Evolutionary conservation across 805 yeast species (phyloP).

Genomic region (Hanseniaspora hatyaiensis): DNA sequence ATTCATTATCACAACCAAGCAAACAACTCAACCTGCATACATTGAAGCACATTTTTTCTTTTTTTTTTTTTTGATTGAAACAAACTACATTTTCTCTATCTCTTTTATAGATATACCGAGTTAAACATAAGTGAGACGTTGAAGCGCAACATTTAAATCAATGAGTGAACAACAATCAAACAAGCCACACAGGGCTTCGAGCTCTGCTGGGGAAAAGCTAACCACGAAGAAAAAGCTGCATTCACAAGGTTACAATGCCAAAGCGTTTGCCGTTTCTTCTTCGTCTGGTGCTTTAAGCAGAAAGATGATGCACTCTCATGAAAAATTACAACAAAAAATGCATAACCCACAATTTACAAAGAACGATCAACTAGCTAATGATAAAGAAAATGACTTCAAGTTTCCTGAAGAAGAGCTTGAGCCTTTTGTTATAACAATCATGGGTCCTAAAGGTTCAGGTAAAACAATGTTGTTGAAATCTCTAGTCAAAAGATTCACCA

Average conservation of each 20-base stretch:
- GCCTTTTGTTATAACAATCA: constrained; percentile 90
- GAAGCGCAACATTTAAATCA: no score
- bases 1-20: no score
- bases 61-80: no score
- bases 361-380: constrained; percentile 32
- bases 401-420: constrained; percentile 92
- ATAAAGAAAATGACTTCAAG: constrained; percentile 14
- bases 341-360: constrained; percentile 98
- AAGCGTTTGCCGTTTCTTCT: constrained; percentile 62
- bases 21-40: no score
- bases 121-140: no score
- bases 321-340: constrained; percentile 63
- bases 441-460: constrained; percentile 99
- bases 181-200: constrained; percentile 14
- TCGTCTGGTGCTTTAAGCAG: constrained; percentile 79
- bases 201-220: constrained; percentile 12
- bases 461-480: constrained; percentile 87
- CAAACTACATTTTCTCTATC: not conserved
- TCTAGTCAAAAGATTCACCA: constrained; percentile 73
- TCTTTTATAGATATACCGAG: no score
- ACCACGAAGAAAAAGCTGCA: constrained; percentile 80
- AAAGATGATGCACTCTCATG: constrained; percentile 74
- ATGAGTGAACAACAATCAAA: constrained; percentile 16
- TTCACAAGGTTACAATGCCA: constrained; percentile 73
- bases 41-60: no score